phyloP scores from a whole-genome alignment of 106 monocot genomes.

The Allium sativum region DNA sequence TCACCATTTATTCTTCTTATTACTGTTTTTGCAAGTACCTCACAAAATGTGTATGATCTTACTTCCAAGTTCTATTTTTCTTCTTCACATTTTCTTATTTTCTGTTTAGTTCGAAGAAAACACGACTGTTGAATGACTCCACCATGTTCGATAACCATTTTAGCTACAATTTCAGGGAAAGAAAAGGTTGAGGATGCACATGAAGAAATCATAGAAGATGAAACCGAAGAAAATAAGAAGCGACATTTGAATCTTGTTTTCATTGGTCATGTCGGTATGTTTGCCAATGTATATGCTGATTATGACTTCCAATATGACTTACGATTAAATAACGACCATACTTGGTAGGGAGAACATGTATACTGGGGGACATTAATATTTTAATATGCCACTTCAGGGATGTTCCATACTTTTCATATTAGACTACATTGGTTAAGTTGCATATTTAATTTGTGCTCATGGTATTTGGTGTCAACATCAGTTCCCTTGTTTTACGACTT shows the following conservation, averaged over 20 bases:
- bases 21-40: neutral
- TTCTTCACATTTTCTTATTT: conserved; percentile 1
- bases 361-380: too few species aligned
- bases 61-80: neutral
- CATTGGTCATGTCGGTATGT: conserved; percentile 92
- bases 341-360: too few species aligned
- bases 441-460: too few species aligned
- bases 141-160: neutral
- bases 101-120: too few species aligned
- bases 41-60: neutral
- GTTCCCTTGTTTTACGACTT: too few species aligned
- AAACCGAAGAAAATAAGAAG: conserved; percentile 46
- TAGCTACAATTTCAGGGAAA: conserved; percentile 20
- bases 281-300: neutral
- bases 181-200: conserved; percentile 17
- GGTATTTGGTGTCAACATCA: too few species aligned
- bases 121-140: too few species aligned
- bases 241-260: conserved; percentile 87
- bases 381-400: too few species aligned
- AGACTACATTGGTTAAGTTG: too few species aligned
- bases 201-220: conserved; percentile 24
- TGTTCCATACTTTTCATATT: too few species aligned
- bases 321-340: too few species aligned
- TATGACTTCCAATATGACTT: too few species aligned
- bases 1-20: neutral